Evolutionary conservation across 2,329 filamentous ascomycete species (phyloP).

Genomic region (Cryphonectria japonica): DNA sequence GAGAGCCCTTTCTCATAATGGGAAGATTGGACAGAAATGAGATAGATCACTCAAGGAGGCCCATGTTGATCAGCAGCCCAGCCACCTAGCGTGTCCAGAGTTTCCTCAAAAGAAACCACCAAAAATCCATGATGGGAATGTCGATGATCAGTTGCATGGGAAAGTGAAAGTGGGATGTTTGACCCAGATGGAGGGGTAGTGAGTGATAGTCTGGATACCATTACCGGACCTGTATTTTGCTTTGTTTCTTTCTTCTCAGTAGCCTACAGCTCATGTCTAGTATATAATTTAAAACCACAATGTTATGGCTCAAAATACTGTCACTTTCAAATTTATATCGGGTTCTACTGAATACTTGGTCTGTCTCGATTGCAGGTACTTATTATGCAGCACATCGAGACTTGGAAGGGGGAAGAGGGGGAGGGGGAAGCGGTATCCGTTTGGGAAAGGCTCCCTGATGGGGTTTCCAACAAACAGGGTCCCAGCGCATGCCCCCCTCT

Average conservation of each 20-base stretch:
- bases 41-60: not conserved
- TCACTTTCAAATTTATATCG: not conserved
- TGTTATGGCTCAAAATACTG: not conserved
- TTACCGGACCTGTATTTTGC: not conserved
- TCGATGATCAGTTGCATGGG: conserved; percentile 11
- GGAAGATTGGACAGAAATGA: not conserved
- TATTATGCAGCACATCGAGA: not conserved
- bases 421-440: not conserved
- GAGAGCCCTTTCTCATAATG: not conserved
- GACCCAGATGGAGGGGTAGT: conserved; percentile 13
- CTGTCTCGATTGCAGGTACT: not conserved
- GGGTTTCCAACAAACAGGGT: not conserved
- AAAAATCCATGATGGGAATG: not conserved
- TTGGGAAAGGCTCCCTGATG: not conserved
- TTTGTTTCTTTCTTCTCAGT: not conserved
- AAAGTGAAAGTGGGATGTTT: conserved; percentile 19
- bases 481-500: not conserved
- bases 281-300: not conserved
- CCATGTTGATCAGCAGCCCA: conserved; percentile 11
- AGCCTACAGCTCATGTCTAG: not conserved
- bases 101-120: not conserved
- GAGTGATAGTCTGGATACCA: not conserved
- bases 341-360: not conserved
- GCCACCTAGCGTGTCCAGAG: not conserved
- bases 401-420: not conserved